These are phyloP conservation scores for Medicago lupulina DNA, from an alignment of 306 rosid genomes.

Conservation along the genomic window DNA sequence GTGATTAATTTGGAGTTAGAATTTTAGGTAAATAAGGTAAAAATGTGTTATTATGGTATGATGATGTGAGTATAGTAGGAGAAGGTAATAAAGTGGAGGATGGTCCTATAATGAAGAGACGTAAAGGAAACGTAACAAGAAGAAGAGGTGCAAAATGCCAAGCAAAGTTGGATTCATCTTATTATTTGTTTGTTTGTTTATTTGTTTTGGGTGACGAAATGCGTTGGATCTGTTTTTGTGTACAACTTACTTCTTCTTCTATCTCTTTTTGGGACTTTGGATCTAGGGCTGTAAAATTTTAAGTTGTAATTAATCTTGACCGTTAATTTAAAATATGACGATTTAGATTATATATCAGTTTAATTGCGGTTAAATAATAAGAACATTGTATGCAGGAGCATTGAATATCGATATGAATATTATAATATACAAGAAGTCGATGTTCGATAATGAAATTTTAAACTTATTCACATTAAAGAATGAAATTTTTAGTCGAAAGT, in stretches of 20 bases:
- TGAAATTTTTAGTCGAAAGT: too few relatives aligned
- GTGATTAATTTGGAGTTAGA: not conserved
- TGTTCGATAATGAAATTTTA: too few relatives aligned
- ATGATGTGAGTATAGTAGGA: not conserved
- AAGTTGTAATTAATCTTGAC: too few relatives aligned
- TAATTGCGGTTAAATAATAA: too few relatives aligned
- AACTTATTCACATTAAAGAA: too few relatives aligned
- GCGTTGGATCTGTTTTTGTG: conserved; percentile 30
- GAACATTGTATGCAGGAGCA: too few relatives aligned
- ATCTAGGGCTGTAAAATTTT: too few relatives aligned
- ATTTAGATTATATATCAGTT: too few relatives aligned
- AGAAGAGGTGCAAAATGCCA: conserved; percentile 20
- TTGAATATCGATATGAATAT: too few relatives aligned
- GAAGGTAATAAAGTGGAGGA: not conserved
- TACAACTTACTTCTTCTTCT: conserved; percentile 12
- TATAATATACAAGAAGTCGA: too few relatives aligned
- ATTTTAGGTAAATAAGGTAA: conserved; percentile 4
- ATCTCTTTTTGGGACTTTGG: too few relatives aligned
- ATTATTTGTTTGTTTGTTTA: conserved; percentile 8
- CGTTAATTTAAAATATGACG: too few relatives aligned
- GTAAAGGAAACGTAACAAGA: conserved; percentile 45
- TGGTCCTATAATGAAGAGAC: conserved; percentile 33
- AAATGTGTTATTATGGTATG: not conserved
- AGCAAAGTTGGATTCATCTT: conserved; percentile 32
- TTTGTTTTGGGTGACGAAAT: conserved; percentile 27